These are phyloP conservation scores for Nicotiana undulata DNA, from an alignment of 257 asterid genomes.

Conservation along the genomic window DNA sequence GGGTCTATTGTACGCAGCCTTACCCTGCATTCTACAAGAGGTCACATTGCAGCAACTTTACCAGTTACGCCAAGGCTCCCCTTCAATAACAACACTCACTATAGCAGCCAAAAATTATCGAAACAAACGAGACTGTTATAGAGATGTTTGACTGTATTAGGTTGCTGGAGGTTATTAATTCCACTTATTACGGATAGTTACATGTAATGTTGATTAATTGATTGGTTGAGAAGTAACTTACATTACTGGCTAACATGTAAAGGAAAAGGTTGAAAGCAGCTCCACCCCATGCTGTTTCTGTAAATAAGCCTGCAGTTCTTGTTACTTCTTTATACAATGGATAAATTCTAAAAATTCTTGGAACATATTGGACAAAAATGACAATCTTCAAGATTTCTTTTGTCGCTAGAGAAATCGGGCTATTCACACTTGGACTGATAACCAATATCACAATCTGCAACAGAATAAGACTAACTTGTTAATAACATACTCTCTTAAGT, in stretches of 20 bases:
- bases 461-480: not conserved
- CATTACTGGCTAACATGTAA: slow-evolving; percentile 65
- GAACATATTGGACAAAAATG: slow-evolving; percentile 40
- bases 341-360: slow-evolving; percentile 43
- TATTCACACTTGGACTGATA: slow-evolving; percentile 17
- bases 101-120: no score
- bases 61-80: no score
- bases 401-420: slow-evolving; percentile 34
- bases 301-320: slow-evolving; percentile 45
- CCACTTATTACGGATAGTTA: not conserved
- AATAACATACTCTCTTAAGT: not conserved
- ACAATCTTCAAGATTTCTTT: slow-evolving; percentile 34
- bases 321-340: slow-evolving; percentile 54
- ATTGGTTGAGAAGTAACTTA: slow-evolving; percentile 10
- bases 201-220: not conserved
- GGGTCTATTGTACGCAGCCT: no score
- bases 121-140: no score
- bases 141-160: no score
- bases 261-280: slow-evolving; percentile 58
- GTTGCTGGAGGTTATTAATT: no score
- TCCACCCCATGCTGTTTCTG: slow-evolving; percentile 64
- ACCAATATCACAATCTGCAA: slow-evolving; percentile 35
- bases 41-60: no score
- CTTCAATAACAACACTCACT: no score
- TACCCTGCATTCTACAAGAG: no score